Evolutionary conservation across 331 rosid species (phyloP), one percentile per base, ranked within the genome.

Genomic region (Malus hybrid): DNA sequence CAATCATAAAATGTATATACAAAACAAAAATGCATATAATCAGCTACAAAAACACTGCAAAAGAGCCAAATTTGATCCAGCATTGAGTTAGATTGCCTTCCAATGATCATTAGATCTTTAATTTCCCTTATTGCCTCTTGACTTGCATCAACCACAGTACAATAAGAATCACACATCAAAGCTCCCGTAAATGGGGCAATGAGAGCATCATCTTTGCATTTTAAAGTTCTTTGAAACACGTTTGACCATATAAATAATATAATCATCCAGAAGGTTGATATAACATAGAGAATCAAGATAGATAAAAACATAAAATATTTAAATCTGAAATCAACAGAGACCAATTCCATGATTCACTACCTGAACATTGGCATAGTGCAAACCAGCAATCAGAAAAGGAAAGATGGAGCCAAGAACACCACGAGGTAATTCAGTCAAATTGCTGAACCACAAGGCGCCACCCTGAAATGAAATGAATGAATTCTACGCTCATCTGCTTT

Each of bases 391-490:
- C 80, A 90, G 63, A 59, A 87, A 28, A 61, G 99, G 99, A 82
- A 91, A 88, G 84, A 89, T 79, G 84, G 86, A 77, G 69, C 98
- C 97, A n/a, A 81, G 80, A 77, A 86, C 83, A 61, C 96, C 96
- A 14, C 86, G 92, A 69, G 99, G 81, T 46, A 80, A 77, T 70
- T 87, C 92, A 62, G 96, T 82, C 83, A 94, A 88, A 85, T 94
- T 87, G 76, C 85, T 91, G 86, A 94, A 94, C 99, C 99, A 94
- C 55, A 92, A 75, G 81, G 91, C 83, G 76, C 97, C 99, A 72
- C 99, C 99, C 99, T 94, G 93, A 73, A 67, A 83, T 74, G 80
- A 59, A 79, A 48, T 79, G 69, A 76, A 61, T 71, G 6, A 54
- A 55, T 10, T 75, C 62, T 46, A 62, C 33, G 34, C 71, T 76